phyloP scores from a whole-genome alignment of 345 rosid genomes.

The Eucalyptus pauciflora region DNA sequence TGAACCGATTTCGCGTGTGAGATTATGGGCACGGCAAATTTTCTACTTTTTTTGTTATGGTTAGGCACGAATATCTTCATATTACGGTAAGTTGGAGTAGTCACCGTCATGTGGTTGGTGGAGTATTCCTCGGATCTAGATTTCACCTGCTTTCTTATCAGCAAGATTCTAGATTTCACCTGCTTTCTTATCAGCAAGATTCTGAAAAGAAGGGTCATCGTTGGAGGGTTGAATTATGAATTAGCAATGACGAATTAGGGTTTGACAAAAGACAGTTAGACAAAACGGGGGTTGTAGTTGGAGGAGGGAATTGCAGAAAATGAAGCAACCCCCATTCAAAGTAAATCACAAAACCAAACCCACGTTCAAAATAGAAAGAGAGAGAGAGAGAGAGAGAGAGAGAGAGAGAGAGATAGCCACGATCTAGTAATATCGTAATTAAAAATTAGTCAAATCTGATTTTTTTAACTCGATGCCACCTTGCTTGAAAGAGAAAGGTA shows the following conservation, averaged over 20 bases:
- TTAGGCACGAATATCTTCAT: not conserved
- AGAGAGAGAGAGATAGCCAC: not conserved
- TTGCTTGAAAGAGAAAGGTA: not conserved
- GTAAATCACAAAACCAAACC: not conserved
- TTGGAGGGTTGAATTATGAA: not conserved
- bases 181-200: not conserved
- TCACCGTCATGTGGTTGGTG: no score
- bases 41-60: rapidly evolving
- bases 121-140: not conserved
- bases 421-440: not conserved
- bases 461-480: not conserved
- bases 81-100: rapidly evolving
- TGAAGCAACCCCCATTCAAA: not conserved
- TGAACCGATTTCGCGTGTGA: not conserved
- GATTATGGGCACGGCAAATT: not conserved
- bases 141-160: not conserved
- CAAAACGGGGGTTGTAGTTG: not conserved
- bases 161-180: not conserved
- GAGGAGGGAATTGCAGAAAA: not conserved
- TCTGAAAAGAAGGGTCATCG: not conserved
- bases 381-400: no score
- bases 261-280: not conserved
- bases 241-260: not conserved
- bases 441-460: not conserved
- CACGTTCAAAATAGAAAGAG: not conserved